phyloP scores from a whole-genome alignment of 306 rosid species.

The Elaeagnus macrophylla region DNA sequence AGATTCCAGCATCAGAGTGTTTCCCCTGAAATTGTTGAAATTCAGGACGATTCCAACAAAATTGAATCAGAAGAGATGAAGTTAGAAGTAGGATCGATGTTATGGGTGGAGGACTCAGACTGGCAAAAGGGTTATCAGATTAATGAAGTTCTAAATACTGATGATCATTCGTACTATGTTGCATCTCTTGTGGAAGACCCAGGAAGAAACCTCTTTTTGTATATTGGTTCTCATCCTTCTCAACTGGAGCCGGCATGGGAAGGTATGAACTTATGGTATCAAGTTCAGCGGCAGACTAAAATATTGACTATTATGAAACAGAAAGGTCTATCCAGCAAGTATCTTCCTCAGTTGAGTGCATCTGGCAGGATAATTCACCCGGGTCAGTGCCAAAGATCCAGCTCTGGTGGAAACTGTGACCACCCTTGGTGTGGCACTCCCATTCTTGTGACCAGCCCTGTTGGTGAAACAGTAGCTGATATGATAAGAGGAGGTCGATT shows the following conservation, averaged over 20 bases:
- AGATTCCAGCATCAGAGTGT: constrained; percentile 59
- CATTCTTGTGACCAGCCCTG: constrained; percentile 79
- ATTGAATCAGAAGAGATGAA: constrained; percentile 64
- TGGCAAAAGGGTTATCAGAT: constrained; percentile 79
- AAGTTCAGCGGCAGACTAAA: constrained; percentile 95
- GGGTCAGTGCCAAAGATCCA: constrained; percentile 76
- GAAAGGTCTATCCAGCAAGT: constrained; percentile 73
- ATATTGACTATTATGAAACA: constrained; percentile 83
- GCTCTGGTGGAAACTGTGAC: constrained; percentile 79
- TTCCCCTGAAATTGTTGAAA: constrained; percentile 93
- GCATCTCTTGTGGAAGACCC: constrained; percentile 81
- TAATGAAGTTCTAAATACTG: constrained; percentile 44
- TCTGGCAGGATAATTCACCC: constrained; percentile 96
- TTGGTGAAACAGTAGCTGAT: constrained; percentile 77
- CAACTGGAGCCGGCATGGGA: constrained; percentile 98
- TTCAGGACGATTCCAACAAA: constrained; percentile 57
- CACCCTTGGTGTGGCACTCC: constrained; percentile 99
- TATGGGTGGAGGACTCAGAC: constrained; percentile 90
- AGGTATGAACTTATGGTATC: constrained; percentile 96
- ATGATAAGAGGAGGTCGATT: constrained; percentile 61
- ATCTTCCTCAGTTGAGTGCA: constrained; percentile 73
- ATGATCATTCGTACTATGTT: constrained; percentile 52
- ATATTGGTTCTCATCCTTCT: constrained; percentile 83
- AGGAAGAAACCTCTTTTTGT: constrained; percentile 56
- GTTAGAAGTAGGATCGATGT: constrained; percentile 66